phyloP scores from a whole-genome alignment of 1,139 yeast species.

The Magnusiomyces fungicola region DNA sequence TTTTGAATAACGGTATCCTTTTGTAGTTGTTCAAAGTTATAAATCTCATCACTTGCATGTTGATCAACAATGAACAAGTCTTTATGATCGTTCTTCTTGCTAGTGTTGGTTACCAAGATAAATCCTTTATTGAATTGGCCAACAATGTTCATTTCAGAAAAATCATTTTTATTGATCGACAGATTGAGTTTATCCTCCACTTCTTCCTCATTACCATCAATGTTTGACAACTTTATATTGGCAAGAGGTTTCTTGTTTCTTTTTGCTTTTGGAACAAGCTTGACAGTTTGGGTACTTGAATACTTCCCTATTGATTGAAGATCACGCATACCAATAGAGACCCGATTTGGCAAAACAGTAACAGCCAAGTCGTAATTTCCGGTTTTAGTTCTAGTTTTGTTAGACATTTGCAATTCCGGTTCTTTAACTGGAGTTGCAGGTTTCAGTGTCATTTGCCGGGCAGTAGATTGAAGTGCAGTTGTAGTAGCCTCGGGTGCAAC shows the following conservation, averaged over 20 bases:
- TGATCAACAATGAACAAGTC: slow-evolving; percentile 88
- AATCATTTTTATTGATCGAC: slow-evolving; percentile 29
- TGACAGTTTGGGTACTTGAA: too few relatives aligned
- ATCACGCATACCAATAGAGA: too few relatives aligned
- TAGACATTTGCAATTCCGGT: too few relatives aligned
- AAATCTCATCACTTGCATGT: slow-evolving; percentile 96
- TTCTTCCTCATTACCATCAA: slow-evolving; percentile 47
- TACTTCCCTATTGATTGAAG: too few relatives aligned
- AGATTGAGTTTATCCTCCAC: slow-evolving; percentile 27
- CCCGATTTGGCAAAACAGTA: not conserved
- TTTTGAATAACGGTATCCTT: slow-evolving; percentile 47
- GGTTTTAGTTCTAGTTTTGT: too few relatives aligned
- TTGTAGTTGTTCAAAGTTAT: slow-evolving; percentile 69
- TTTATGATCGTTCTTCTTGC: slow-evolving; percentile 22
- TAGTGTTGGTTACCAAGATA: slow-evolving; percentile 53
- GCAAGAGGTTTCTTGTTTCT: slow-evolving; percentile 1
- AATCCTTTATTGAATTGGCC: slow-evolving; percentile 95
- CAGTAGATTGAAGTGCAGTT: too few relatives aligned
- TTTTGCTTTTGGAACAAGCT: not conserved
- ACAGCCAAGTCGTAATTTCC: too few relatives aligned
- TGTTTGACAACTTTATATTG: slow-evolving; percentile 20
- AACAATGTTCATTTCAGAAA: slow-evolving; percentile 61
- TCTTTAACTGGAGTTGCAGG: too few relatives aligned
- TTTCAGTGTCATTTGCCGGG: too few relatives aligned
- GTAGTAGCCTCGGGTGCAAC: too few relatives aligned